phyloP scores from a whole-genome alignment of 805 yeast genomes.

The Blastobotrys peoriensis region DNA sequence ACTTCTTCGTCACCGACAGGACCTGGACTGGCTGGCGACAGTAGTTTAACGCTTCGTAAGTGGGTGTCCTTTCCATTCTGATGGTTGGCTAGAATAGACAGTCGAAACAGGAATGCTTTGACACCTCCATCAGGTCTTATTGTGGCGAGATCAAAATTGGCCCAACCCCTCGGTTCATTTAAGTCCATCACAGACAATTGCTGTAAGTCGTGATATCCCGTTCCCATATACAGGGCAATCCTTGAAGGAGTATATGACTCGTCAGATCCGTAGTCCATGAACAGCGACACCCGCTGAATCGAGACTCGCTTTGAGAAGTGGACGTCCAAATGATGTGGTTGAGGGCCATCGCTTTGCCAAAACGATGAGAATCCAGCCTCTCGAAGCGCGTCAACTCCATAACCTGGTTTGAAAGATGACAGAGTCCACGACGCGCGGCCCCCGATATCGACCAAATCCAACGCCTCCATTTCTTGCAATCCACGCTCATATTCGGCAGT shows the following conservation, averaged over 20 bases:
- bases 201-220: constrained; percentile 69
- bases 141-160: background rate
- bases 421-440: constrained; percentile 79
- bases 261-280: constrained; percentile 63
- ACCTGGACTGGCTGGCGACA: constrained; percentile 33
- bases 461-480: constrained; percentile 47
- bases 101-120: constrained; percentile 59
- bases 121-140: constrained; percentile 37
- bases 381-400: constrained; percentile 63
- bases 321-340: constrained; percentile 77
- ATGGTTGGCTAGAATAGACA: constrained; percentile 68
- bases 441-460: constrained; percentile 68
- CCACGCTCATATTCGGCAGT: constrained; percentile 30
- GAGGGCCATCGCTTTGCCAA: constrained; percentile 95
- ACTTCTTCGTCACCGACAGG: constrained; percentile 18
- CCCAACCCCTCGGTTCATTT: constrained; percentile 72
- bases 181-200: constrained; percentile 58
- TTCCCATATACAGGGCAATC: constrained; percentile 62
- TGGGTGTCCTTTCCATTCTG: constrained; percentile 97
- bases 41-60: constrained; percentile 64
- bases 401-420: constrained; percentile 68
- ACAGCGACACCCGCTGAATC: constrained; percentile 62
- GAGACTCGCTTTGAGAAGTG: constrained; percentile 74
- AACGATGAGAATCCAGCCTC: constrained; percentile 62
- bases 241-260: constrained; percentile 89